Evolutionary conservation across 1,284 basidiomycete species (phyloP).

Genomic region (Agroathelia rolfsii): DNA sequence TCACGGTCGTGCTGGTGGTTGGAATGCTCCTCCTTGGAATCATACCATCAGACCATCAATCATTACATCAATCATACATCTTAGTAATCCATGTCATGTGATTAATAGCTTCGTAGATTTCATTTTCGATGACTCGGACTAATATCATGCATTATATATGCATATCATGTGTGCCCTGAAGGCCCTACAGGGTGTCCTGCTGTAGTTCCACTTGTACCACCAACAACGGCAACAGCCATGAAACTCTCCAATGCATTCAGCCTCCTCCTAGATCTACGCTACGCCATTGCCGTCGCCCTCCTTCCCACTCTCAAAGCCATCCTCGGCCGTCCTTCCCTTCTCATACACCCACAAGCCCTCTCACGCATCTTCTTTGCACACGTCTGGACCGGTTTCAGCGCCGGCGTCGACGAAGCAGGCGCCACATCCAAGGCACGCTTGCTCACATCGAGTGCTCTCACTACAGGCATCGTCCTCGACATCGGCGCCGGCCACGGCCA

Average conservation of each 20-base stretch:
- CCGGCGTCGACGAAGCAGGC: constrained; percentile 35
- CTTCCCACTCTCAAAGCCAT: constrained; percentile 39
- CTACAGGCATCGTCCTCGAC: constrained; percentile 62
- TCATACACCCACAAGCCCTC: constrained; percentile 35
- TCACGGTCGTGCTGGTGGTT: too few relatives aligned
- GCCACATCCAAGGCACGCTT: constrained; percentile 35
- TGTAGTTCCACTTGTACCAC: too few relatives aligned
- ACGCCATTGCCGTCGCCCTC: constrained; percentile 30
- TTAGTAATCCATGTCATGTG: too few relatives aligned
- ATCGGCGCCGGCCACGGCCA: constrained; percentile 64
- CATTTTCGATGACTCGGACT: too few relatives aligned
- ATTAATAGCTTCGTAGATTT: too few relatives aligned
- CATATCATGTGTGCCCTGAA: too few relatives aligned
- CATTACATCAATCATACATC: too few relatives aligned
- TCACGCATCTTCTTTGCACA: constrained; percentile 49
- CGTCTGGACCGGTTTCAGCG: constrained; percentile 45
- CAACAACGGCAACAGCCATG: constrained; percentile 22
- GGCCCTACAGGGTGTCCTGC: too few relatives aligned
- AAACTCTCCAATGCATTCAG: constrained; percentile 30
- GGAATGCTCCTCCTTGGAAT: too few relatives aligned
- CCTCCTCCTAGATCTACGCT: constrained; percentile 31
- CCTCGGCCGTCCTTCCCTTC: constrained; percentile 29
- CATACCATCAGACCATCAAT: too few relatives aligned
- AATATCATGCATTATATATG: too few relatives aligned
- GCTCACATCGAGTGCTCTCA: constrained; percentile 40